These are phyloP conservation scores for Arthrobotrys pseudoclavata DNA, from an alignment of 2,329 filamentous ascomycete species.

Conservation along the genomic window DNA sequence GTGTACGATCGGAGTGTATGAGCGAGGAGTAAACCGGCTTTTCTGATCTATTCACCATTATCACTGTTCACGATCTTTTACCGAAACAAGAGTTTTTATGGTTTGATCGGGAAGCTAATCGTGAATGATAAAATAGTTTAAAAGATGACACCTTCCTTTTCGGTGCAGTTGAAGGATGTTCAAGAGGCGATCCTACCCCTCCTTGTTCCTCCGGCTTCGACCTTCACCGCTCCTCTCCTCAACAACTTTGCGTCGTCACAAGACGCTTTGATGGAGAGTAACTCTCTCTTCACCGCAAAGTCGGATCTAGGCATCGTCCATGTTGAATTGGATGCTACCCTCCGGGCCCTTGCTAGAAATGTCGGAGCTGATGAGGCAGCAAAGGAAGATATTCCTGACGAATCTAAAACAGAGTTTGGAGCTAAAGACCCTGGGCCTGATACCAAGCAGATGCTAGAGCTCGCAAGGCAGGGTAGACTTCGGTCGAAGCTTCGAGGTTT, in stretches of 20 bases:
- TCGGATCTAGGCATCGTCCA: constrained; percentile 61
- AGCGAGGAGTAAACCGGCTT: constrained; percentile 61
- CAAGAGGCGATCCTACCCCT: constrained; percentile 59
- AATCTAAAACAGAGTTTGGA: constrained; percentile 14
- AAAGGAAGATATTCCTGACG: constrained; percentile 48
- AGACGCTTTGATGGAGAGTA: constrained; percentile 62
- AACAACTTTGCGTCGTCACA: constrained; percentile 61
- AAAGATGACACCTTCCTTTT: constrained; percentile 55
- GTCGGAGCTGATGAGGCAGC: constrained; percentile 21
- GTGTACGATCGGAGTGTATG: constrained; percentile 60
- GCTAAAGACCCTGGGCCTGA: constrained; percentile 22
- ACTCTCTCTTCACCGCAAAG: constrained; percentile 61
- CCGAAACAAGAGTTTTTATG: not conserved
- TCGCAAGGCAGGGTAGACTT: constrained; percentile 60
- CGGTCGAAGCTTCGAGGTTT: constrained; percentile 59
- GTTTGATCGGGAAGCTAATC: constrained; percentile 17
- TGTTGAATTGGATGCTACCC: constrained; percentile 61
- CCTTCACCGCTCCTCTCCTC: constrained; percentile 62
- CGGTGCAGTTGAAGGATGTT: constrained; percentile 47
- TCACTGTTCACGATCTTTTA: constrained; percentile 17
- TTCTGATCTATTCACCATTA: constrained; percentile 45
- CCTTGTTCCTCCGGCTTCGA: constrained; percentile 59
- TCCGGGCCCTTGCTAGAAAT: constrained; percentile 50
- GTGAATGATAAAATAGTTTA: constrained; percentile 1
- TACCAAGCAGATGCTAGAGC: constrained; percentile 45